These are phyloP conservation scores for Hericium alpestre DNA, from an alignment of 768 basidiomycete species.

Conservation along the genomic window DNA sequence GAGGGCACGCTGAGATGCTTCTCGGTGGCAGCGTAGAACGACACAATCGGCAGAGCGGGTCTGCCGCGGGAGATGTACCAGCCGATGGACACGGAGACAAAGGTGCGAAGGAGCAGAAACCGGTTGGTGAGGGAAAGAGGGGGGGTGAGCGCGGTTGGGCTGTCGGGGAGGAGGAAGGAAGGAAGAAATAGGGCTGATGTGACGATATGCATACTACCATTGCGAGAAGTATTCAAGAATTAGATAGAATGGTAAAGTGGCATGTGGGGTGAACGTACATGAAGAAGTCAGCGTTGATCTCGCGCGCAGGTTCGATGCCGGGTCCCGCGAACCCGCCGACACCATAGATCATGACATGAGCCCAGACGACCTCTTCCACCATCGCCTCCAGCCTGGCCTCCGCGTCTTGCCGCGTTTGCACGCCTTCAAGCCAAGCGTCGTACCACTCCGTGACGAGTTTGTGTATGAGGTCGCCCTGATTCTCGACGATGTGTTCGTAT, in stretches of 20 bases:
- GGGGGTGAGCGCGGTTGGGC: slow-evolving; percentile 3
- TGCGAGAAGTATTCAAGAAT: no score
- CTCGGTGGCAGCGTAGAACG: slow-evolving; percentile 30
- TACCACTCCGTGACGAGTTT: slow-evolving; percentile 15
- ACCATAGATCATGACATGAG: slow-evolving; percentile 41
- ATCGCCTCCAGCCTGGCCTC: slow-evolving; percentile 35
- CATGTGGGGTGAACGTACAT: slow-evolving; percentile 28
- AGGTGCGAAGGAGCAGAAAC: slow-evolving; percentile 42
- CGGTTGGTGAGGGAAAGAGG: slow-evolving; percentile 29
- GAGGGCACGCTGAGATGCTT: slow-evolving; percentile 15
- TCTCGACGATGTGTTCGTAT: slow-evolving; percentile 9
- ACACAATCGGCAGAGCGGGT: slow-evolving; percentile 35
- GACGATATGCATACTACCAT: slow-evolving; percentile 48
- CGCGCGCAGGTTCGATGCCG: slow-evolving; percentile 14
- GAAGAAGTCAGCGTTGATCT: slow-evolving; percentile 51
- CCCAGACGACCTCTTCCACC: slow-evolving; percentile 55
- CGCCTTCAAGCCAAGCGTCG: slow-evolving; percentile 6
- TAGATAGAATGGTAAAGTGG: no score
- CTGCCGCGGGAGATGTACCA: slow-evolving; percentile 53
- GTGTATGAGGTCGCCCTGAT: slow-evolving; percentile 9
- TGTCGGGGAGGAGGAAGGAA: slow-evolving; percentile 31
- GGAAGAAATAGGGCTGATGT: slow-evolving; percentile 57
- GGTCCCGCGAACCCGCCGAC: slow-evolving; percentile 38
- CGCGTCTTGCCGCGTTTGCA: slow-evolving; percentile 5
- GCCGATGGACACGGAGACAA: slow-evolving; percentile 40